These are phyloP conservation scores for Botryotinia narcissicola DNA, from an alignment of 2,329 filamentous ascomycete species.

Conservation along the genomic window DNA sequence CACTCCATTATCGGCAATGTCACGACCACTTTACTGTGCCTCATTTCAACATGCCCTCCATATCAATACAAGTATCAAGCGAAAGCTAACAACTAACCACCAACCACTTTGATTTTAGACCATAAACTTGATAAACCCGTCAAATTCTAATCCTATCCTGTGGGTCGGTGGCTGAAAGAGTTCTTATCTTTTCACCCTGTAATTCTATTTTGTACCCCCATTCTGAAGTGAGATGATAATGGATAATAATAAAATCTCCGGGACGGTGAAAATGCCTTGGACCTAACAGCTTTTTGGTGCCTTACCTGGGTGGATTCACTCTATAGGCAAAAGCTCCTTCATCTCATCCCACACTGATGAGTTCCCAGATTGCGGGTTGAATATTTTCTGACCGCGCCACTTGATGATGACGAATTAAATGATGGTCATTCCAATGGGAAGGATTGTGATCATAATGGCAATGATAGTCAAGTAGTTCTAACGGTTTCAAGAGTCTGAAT, in stretches of 20 bases:
- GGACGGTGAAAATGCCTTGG: neutral
- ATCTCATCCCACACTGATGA: neutral
- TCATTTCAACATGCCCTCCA: neutral
- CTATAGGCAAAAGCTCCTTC: neutral
- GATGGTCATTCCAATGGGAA: neutral
- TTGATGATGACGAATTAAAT: neutral
- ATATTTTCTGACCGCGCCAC: constrained; percentile 1
- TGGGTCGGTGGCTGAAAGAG: constrained; percentile 14
- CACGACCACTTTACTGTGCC: neutral
- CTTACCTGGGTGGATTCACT: neutral
- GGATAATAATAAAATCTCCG: neutral
- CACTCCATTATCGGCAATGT: neutral
- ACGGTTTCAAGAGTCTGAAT: neutral
- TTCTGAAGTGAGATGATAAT: neutral
- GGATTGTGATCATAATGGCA: neutral
- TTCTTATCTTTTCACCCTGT: constrained; percentile 18
- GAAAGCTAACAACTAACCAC: neutral
- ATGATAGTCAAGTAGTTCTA: neutral
- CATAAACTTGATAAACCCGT: neutral
- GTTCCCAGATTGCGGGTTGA: neutral
- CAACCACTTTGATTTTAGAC: constrained; percentile 4
- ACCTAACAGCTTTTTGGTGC: neutral
- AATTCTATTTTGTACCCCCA: constrained; percentile 5
- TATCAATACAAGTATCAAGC: neutral
- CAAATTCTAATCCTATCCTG: neutral